Evolutionary conservation across 306 rosid genomes (phyloP).

Genomic region (Cucumis sativus): Cucumber_9930_V3 NC_026657.2:13265501-13266000

Average conservation of each 20-base stretch:
- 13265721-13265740: constrained; percentile 26
- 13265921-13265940: constrained; percentile 15
- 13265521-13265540: too few relatives aligned
- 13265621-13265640: too few relatives aligned
- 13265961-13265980: constrained; percentile 12
- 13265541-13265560: too few relatives aligned
- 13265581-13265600: too few relatives aligned
- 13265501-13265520: too few relatives aligned
- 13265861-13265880: constrained; percentile 16
- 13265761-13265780: constrained; percentile 30
- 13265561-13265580: too few relatives aligned
- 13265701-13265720: constrained; percentile 28
- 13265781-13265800: constrained; percentile 49
- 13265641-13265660: too few relatives aligned
- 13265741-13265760: constrained; percentile 32
- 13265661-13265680: background rate
- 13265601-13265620: background rate
- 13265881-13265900: background rate
- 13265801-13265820: constrained; percentile 21
- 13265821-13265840: constrained; percentile 6
- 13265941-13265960: constrained; percentile 7
- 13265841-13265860: background rate
- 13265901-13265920: constrained; percentile 14
- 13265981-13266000: background rate
- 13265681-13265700: constrained; percentile 33